Percentiles rank a stretch among this genome's conserved stretches.
These are phyloP conservation scores for Oxyria digyna DNA, from an alignment of 148 eudicot genomes.

Conservation along the genomic window DNA sequence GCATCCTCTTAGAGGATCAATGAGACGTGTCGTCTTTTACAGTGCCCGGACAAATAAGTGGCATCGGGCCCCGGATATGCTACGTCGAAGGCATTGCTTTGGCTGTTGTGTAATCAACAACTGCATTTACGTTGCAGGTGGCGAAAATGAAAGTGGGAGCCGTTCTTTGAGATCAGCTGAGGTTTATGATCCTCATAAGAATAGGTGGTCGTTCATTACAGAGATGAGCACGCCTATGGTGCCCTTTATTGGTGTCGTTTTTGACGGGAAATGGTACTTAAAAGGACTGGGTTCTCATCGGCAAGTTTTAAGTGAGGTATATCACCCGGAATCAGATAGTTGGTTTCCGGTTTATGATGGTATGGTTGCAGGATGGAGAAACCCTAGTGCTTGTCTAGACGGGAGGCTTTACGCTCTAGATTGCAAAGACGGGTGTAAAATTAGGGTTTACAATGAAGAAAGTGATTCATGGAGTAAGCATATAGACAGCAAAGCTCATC, in stretches of 20 bases:
- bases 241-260: slow-evolving; percentile 80
- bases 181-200: slow-evolving; percentile 77
- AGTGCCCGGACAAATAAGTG: slow-evolving; percentile 89
- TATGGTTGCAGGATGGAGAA: slow-evolving; percentile 86
- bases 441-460: slow-evolving; percentile 59
- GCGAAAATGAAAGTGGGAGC: slow-evolving; percentile 66
- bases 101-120: slow-evolving; percentile 91
- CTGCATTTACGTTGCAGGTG: slow-evolving; percentile 88
- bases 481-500: slow-evolving; percentile 62
- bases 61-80: slow-evolving; percentile 97
- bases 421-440: slow-evolving; percentile 85
- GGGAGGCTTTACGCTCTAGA: slow-evolving; percentile 77
- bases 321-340: slow-evolving; percentile 55
- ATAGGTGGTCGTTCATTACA: slow-evolving; percentile 65
- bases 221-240: slow-evolving; percentile 92
- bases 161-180: slow-evolving; percentile 76
- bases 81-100: slow-evolving; percentile 66
- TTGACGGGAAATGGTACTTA: slow-evolving; percentile 79
- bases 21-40: slow-evolving; percentile 87
- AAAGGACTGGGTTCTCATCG: slow-evolving; percentile 81
- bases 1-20: slow-evolving; percentile 85
- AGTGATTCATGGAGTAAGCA: slow-evolving; percentile 68
- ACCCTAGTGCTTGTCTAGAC: slow-evolving; percentile 54
- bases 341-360: slow-evolving; percentile 69
- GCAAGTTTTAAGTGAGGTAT: slow-evolving; percentile 74